These are phyloP conservation scores for Apophysomyces variabilis DNA, from an alignment of 371 early-diverging fungal species.

Conservation along the genomic window DNA sequence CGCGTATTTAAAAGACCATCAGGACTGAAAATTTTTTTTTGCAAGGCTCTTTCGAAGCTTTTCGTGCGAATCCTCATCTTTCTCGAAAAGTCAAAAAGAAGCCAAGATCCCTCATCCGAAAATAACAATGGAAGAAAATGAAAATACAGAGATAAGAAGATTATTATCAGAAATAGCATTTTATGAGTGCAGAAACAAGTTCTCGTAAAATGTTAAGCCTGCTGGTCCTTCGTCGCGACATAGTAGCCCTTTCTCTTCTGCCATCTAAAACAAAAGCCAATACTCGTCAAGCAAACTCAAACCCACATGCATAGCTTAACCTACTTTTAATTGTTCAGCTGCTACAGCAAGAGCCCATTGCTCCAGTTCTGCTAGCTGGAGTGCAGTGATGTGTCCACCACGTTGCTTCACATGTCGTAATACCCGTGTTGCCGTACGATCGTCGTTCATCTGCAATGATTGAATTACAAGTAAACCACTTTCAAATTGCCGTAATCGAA, in stretches of 20 bases:
- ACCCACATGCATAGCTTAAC: conserved; percentile 13
- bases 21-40: background rate
- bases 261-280: conserved; percentile 53
- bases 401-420: conserved; percentile 57
- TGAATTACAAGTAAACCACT: conserved; percentile 83
- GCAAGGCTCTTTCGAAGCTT: conserved; percentile 26
- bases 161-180: background rate
- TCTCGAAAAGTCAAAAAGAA: conserved; percentile 22
- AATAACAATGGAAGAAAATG: conserved; percentile 17
- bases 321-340: conserved; percentile 76
- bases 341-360: conserved; percentile 71
- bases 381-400: conserved; percentile 62
- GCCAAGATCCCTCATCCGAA: conserved; percentile 17
- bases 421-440: conserved; percentile 65
- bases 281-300: conserved; percentile 1
- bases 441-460: conserved; percentile 72
- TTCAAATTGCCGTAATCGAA: conserved; percentile 74
- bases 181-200: conserved; percentile 48
- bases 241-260: conserved; percentile 76
- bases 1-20: background rate
- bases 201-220: conserved; percentile 83
- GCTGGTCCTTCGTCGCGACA: conserved; percentile 89
- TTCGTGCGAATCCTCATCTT: conserved; percentile 15
- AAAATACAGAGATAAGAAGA: conserved; percentile 12
- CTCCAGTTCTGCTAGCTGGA: conserved; percentile 71